Conservation (phyloP, 2,329 filamentous ascomycete genomes). For the Hymenoscyphus occultus region DNA sequence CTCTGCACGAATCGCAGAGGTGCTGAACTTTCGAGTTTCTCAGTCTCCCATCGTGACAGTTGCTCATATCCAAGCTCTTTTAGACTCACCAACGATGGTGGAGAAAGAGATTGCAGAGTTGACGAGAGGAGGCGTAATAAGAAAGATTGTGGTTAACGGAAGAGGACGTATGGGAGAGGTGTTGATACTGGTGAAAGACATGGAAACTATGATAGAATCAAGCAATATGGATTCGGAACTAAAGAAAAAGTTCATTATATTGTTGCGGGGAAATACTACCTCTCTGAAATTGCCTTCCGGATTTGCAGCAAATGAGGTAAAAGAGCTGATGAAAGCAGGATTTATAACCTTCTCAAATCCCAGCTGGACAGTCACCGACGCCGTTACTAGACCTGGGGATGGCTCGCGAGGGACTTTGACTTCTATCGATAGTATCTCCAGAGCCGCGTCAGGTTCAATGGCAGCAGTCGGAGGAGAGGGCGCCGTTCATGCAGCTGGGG, state of each 20-base stretch:
- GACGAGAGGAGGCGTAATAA: constrained; percentile 52
- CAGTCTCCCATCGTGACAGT: constrained; percentile 64
- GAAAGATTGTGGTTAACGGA: constrained; percentile 61
- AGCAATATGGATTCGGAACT: constrained; percentile 42
- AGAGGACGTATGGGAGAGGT: constrained; percentile 59
- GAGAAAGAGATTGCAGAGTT: constrained; percentile 67
- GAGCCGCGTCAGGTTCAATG: constrained; percentile 64
- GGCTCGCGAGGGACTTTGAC: constrained; percentile 49
- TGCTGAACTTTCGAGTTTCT: constrained; percentile 57
- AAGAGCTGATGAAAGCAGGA: constrained; percentile 61
- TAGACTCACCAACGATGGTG: constrained; percentile 59
- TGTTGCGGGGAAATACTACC: constrained; percentile 51
- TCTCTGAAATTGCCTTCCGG: constrained; percentile 41
- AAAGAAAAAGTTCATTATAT: constrained; percentile 49
- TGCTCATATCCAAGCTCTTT: constrained; percentile 63
- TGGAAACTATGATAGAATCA: constrained; percentile 48
- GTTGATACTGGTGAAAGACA: constrained; percentile 56
- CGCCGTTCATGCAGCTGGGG: constrained; percentile 62
- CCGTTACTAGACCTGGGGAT: constrained; percentile 42
- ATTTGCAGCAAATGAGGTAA: constrained; percentile 48
- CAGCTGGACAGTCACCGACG: constrained; percentile 38
- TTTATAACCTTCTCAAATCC: constrained; percentile 57
- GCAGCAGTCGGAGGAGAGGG: constrained; percentile 67
- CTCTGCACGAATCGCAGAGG: constrained; percentile 59
- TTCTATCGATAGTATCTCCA: constrained; percentile 60